phyloP scores from a whole-genome alignment of 257 asterid genomes.

The Linderniella brevidens region DNA sequence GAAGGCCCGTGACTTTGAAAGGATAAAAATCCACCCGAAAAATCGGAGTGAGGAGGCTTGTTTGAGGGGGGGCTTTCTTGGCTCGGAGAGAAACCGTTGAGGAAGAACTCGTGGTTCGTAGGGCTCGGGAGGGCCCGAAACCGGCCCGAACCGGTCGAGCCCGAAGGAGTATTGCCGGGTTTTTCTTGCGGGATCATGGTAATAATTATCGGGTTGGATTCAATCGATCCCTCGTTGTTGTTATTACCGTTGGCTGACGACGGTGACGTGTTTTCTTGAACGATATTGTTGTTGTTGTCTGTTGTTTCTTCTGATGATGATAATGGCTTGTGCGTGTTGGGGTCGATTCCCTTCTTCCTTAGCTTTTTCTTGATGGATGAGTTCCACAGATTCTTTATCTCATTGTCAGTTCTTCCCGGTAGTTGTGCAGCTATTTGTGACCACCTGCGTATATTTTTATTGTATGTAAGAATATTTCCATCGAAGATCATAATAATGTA shows the following conservation, averaged over 20 bases:
- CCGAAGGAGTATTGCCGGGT: no score
- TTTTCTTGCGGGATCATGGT: no score
- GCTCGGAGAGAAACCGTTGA: no score
- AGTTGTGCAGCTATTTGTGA: slow-evolving; percentile 41
- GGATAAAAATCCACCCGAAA: slow-evolving; percentile 16
- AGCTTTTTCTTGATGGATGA: slow-evolving; percentile 40
- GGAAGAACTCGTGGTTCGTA: no score
- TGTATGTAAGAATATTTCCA: neutral
- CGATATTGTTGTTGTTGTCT: no score
- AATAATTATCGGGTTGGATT: no score
- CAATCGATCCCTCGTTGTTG: neutral
- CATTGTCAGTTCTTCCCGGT: slow-evolving; percentile 52
- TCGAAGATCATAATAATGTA: neutral
- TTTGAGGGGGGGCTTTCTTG: slow-evolving; percentile 10
- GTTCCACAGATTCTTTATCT: slow-evolving; percentile 42
- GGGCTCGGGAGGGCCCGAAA: no score
- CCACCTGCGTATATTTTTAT: slow-evolving; percentile 20
- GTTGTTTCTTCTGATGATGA: slow-evolving; percentile 7
- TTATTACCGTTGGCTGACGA: slow-evolving; percentile 5
- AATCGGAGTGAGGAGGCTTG: no score
- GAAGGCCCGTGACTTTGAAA: slow-evolving; percentile 9
- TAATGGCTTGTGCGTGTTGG: slow-evolving; percentile 35
- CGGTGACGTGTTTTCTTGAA: slow-evolving; percentile 5
- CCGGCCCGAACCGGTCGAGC: no score
- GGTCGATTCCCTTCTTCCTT: slow-evolving; percentile 33